Percentiles rank a stretch among this genome's conserved stretches.
These are phyloP conservation scores for Lecanicillium sp. DNA, from an alignment of 2,329 filamentous ascomycete genomes.

Conservation along the genomic window DNA sequence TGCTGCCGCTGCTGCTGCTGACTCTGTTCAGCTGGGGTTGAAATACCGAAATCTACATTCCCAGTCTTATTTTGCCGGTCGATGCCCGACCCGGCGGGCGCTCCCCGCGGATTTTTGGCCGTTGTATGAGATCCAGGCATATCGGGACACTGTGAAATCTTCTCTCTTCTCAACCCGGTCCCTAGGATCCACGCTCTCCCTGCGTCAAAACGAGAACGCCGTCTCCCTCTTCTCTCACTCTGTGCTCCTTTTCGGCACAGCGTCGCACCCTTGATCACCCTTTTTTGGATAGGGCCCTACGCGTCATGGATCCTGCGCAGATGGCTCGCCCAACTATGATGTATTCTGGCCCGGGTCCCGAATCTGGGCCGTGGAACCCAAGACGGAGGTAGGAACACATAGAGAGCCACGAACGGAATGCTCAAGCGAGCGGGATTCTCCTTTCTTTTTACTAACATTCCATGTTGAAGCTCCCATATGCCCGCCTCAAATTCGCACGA, in stretches of 20 bases:
- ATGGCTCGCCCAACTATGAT: conserved; percentile 13
- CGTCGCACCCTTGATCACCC: not conserved
- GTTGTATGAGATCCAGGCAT: conserved; percentile 1
- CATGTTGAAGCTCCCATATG: conserved; percentile 2
- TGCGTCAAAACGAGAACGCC: not conserved
- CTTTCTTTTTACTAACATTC: not conserved
- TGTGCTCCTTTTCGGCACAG: conserved; percentile 3
- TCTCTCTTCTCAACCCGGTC: not conserved
- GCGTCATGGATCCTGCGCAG: conserved; percentile 11
- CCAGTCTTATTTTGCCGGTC: conserved; percentile 2
- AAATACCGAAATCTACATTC: not conserved
- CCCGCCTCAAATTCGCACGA: conserved; percentile 5
- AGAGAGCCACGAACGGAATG: not conserved
- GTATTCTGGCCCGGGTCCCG: conserved; percentile 10
- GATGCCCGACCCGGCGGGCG: conserved; percentile 10
- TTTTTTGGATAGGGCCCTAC: not conserved
- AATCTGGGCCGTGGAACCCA: conserved; percentile 14
- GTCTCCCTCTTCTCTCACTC: conserved; percentile 1
- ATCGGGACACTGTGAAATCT: conserved; percentile 3
- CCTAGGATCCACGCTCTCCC: not conserved
- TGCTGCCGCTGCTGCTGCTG: no score
- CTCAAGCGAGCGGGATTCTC: not conserved
- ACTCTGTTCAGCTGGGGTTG: not conserved
- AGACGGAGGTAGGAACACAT: conserved; percentile 13
- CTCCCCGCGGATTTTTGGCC: conserved; percentile 10